A percentile compares a stretch with the other conserved stretches of the same genome.
Evolutionary conservation across 2,329 filamentous ascomycete genomes (phyloP).

Genomic region (Bimuria novae-zelandiae): DNA sequence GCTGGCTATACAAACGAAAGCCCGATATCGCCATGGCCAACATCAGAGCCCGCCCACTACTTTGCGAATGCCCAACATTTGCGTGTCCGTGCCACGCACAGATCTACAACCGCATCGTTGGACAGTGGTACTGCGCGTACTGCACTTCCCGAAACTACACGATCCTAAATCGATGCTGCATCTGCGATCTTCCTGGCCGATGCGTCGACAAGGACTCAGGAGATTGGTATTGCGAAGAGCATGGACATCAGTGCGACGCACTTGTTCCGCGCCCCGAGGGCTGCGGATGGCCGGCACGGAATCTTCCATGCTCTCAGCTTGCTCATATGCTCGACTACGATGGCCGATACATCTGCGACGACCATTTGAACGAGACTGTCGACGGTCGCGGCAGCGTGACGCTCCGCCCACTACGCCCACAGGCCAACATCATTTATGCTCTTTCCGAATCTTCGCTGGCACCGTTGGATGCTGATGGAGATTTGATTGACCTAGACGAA

Average conservation of each 20-base stretch:
- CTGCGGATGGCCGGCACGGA: not conserved
- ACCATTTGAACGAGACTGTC: not conserved
- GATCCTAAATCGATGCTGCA: not conserved
- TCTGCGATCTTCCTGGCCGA: not conserved
- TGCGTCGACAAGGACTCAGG: not conserved
- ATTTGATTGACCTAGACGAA: not conserved
- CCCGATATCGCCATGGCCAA: not conserved
- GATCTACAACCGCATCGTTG: not conserved
- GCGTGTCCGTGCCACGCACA: not conserved
- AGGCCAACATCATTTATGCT: not conserved
- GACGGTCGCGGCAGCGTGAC: not conserved
- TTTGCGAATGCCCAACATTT: constrained; percentile 4
- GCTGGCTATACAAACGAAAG: not conserved
- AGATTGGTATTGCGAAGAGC: constrained; percentile 3
- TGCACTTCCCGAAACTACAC: constrained; percentile 1
- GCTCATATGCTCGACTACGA: not conserved
- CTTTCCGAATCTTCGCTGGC: not conserved
- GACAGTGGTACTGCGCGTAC: constrained; percentile 4
- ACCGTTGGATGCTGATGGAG: not conserved
- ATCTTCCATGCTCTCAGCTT: constrained; percentile 2
- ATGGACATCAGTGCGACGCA: constrained; percentile 4
- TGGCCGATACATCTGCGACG: not conserved
- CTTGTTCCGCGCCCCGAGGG: not conserved
- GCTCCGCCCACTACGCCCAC: not conserved
- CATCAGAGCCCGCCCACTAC: not conserved